Evolutionary conservation across 139 green algal species (phyloP).

Genomic region (Chlorella vulgaris): DNA sequence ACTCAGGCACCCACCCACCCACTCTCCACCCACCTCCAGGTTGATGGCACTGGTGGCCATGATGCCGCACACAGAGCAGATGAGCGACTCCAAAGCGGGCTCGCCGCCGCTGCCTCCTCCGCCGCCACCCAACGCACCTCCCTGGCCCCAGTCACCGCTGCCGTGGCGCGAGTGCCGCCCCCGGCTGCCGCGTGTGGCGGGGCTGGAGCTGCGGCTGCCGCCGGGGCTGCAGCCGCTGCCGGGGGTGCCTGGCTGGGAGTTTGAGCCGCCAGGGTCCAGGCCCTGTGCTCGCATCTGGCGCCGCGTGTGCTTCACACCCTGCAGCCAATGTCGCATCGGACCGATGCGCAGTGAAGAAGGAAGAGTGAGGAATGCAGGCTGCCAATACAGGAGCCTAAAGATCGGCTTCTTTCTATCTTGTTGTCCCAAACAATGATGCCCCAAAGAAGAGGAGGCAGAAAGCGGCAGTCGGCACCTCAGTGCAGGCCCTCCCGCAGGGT

Average conservation of each 20-base stretch:
- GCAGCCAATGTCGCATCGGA: not conserved
- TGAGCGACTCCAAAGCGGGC: slow-evolving; percentile 10
- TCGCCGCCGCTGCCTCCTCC: not conserved
- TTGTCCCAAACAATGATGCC: too few species aligned
- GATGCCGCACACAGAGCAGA: slow-evolving; percentile 61
- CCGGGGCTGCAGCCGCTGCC: not conserved
- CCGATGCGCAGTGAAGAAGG: not conserved
- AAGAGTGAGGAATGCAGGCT: not conserved
- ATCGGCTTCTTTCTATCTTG: too few species aligned
- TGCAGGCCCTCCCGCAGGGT: not conserved
- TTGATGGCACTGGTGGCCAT: slow-evolving; percentile 58
- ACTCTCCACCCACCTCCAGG: slow-evolving; percentile 36
- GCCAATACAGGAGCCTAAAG: too few species aligned
- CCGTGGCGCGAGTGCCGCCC: not conserved
- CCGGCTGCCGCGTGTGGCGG: not conserved
- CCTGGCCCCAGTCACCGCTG: not conserved
- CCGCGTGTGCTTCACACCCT: slow-evolving; percentile 34
- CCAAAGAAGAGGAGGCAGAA: too few species aligned
- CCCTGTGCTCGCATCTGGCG: slow-evolving; percentile 5
- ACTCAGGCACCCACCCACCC: not conserved
- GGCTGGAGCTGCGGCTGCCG: slow-evolving; percentile 9
- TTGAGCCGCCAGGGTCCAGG: slow-evolving; percentile 20
- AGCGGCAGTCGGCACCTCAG: not conserved
- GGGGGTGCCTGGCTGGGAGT: slow-evolving; percentile 23
- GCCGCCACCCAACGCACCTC: too few species aligned